phyloP scores from a whole-genome alignment of 225 moss, liverwort and hornwort species.

The Pleurozium schreberi region DNA sequence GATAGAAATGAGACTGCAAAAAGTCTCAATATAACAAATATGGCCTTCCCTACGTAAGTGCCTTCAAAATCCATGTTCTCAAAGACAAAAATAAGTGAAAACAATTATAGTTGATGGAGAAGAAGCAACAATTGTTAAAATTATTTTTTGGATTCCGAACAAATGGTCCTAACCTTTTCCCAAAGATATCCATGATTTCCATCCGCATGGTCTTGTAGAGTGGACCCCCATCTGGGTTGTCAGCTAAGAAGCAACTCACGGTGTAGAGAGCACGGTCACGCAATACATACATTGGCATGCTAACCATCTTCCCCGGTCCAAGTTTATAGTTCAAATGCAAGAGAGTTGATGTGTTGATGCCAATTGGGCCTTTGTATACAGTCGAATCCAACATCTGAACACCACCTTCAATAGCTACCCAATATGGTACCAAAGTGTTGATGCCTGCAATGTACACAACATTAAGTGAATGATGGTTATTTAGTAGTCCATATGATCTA shows the following conservation, averaged over 20 bases:
- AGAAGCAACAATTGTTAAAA: background rate
- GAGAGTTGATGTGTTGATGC: background rate
- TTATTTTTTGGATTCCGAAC: background rate
- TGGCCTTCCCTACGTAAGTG: too few relatives aligned
- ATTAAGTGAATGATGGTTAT: background rate
- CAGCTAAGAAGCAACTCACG: slow-evolving; percentile 44
- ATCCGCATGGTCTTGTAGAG: slow-evolving; percentile 34
- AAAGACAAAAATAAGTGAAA: background rate
- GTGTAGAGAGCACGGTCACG: slow-evolving; percentile 59
- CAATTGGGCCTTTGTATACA: slow-evolving; percentile 5
- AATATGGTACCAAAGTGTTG: slow-evolving; percentile 36
- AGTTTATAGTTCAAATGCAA: slow-evolving; percentile 56
- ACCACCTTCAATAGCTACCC: slow-evolving; percentile 36
- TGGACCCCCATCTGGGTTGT: slow-evolving; percentile 86
- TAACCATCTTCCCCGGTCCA: slow-evolving; percentile 50
- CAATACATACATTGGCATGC: slow-evolving; percentile 44
- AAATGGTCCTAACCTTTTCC: background rate
- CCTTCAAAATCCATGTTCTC: background rate
- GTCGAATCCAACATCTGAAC: slow-evolving; percentile 44
- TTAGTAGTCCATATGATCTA: background rate
- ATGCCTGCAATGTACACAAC: slow-evolving; percentile 1
- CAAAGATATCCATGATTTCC: slow-evolving; percentile 37
- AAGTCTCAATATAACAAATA: too few relatives aligned
- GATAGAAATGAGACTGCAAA: too few relatives aligned
- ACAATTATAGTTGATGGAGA: accelerated